Base-by-base conservation (phyloP, 352 stramenopile species). In the Phytophthora europaea region DNA sequence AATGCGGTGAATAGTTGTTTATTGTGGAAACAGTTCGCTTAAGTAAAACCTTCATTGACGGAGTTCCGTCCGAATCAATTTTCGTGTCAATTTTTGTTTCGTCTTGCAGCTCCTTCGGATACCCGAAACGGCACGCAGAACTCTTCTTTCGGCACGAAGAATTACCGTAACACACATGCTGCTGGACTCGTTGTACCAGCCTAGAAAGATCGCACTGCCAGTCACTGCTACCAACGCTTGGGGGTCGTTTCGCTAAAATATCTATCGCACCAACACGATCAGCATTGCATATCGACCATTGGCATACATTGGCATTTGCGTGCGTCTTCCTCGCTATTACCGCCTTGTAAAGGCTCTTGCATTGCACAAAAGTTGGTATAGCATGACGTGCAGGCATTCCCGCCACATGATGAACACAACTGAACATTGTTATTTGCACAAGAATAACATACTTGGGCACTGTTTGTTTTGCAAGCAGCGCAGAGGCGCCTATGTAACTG, bases 181-280 rank as follows among this genome's bases (percentile, higher is more conserved):
- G 48, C 40, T 75, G 71, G 1, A 78, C 66, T 6, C 71, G 48
- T 2, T 57, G 20, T 12, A 75, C 71, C 2, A 75, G 3, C 0
- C 34, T 22, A 31, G 38, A 26, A 5, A 79, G 6, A 38, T 69
- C 66, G 23, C 72, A 79, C 13, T 68, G 3, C 48, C 18, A 72
- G 23, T 31, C 28, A 31, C 28, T 31, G 28, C 28, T 31, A 31
- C 28, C 28, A 31, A 31, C 28, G 28, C 28, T 31, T 31, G 28
- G 28, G 28, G 28, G 28, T 31, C 28, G 28, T 31, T 31, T 31
- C 8, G 26, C 28, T 13, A 73, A 22, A 18, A 73, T 60, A 23
- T 68, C 58, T 2, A 66, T 8, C 6, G 68, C 26, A 9, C 9
- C 6, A 9, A 7, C 34, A 13, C 26, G 12, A 38, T 22, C 40